Evolutionary conservation across 2,329 filamentous ascomycete genomes (phyloP).

Genomic region (Chaetothyriales sp.): DNA sequence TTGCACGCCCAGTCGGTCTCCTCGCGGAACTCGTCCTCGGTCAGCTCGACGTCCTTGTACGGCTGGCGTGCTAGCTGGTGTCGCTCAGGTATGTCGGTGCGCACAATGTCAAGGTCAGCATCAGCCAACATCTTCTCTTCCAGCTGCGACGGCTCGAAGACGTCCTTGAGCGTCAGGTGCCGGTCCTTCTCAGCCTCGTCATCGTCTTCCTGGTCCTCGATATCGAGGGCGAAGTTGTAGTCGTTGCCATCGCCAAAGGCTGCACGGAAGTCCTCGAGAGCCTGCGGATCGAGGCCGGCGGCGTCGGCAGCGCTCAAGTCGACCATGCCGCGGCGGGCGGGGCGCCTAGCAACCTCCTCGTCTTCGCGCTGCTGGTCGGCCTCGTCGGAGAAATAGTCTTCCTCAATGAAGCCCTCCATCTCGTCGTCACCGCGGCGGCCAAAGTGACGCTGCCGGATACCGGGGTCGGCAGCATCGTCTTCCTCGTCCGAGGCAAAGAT

Average conservation of each 20-base stretch:
- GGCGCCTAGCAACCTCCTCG: constrained; percentile 57
- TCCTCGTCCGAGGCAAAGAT: constrained; percentile 93
- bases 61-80: constrained; percentile 83
- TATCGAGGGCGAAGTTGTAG: constrained; percentile 82
- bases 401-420: constrained; percentile 92
- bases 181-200: constrained; percentile 65
- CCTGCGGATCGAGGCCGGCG: constrained; percentile 75
- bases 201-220: constrained; percentile 72
- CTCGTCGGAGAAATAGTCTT: constrained; percentile 81
- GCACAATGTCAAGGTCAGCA: constrained; percentile 80
- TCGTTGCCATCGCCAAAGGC: constrained; percentile 94
- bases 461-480: constrained; percentile 37
- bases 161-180: constrained; percentile 83
- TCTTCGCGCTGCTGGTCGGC: constrained; percentile 68
- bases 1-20: constrained; percentile 86
- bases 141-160: constrained; percentile 92
- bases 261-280: constrained; percentile 85
- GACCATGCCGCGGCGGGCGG: constrained; percentile 52
- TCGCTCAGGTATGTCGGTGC: constrained; percentile 79
- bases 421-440: constrained; percentile 50
- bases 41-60: constrained; percentile 68
- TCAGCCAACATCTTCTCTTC: constrained; percentile 90
- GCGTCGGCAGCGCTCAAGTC: constrained; percentile 59
- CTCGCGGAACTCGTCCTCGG: constrained; percentile 73
- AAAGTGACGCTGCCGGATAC: constrained; percentile 21